Evolutionary conservation across 495 filamentous ascomycete species (phyloP), one percentile per base, ranked within the genome.

Genomic region (Parmelia sp.): DNA sequence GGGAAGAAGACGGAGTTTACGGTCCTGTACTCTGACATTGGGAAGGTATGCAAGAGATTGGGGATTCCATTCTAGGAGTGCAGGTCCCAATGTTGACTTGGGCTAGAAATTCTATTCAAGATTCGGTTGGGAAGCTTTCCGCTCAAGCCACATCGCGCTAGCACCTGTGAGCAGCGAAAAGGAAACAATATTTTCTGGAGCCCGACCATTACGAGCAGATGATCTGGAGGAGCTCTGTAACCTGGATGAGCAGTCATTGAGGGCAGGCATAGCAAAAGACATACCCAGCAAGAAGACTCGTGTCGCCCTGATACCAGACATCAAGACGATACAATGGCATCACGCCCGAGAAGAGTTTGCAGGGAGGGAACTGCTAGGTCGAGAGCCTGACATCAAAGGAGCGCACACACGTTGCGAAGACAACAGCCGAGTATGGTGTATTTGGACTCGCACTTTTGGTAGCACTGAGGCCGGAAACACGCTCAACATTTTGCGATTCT

Each of bases 11-110:
- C 74, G 19, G 64, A 84, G 25, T 91, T 90, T 71, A 88, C 87
- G 12, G 83, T 93, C 31, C 75, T 98, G 39, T 98, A 88, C 75
- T 97, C 92, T 14, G 94, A 98, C 74, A 96, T 98, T 69, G 94
- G 94, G 6, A 96, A 95, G 79, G 80, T 80, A 60, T 11, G 73
- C 21, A 17, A 47, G 25, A 45, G 17, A 2, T 9, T 39, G n/a
- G n/a, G 17, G 31, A 36, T 25, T 4, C 33, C 14, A 14, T 17
- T 58, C 14, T 47, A 19, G 8, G 2, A 21, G 25, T 19, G 36
- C 31, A n/a, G 51, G 40, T n/a, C 29, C 9, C 23, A 19, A 21
- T 29, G 23, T 37, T 23, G 37, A 59, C 37, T 12, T 31, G 53
- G 27, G 37, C 5, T 25, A 82, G 79, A 74, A 74, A n/a, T 97